Evolutionary conservation across 805 yeast genomes (phyloP), one percentile per base, ranked within the genome.

Genomic region (Scheffersomyces amazonensis): DNA sequence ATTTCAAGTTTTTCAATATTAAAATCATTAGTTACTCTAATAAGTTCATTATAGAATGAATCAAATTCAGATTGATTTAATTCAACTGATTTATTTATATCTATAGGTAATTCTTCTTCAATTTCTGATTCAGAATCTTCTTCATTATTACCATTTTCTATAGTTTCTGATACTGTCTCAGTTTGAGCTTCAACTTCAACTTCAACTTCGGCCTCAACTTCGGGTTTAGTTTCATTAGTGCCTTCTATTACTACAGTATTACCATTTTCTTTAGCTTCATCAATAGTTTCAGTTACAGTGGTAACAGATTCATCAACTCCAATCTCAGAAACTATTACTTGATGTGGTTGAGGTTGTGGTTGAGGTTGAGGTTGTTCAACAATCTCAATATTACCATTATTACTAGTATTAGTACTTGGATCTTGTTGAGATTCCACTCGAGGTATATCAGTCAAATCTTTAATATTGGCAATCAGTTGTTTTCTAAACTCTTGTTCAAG

Each of bases 61-160:
- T 36, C 39, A 21, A 53, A 31, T 7, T 6, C 30, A 27, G 6
- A 13, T 13, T 27, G 16, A 27, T 27, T 15, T 11, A 27, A 27
- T 4, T 13, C 12, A 8, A 27, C 5, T 12, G 16, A 4, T 5
- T 44, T 37, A 3, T 37, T 32, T 5, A 11, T 24, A 22, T 56
- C 58, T 11, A 83, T 31, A 3, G 44, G 42, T 12, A 53, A 23
- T 15, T 57, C 65, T 30, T 47, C 60, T 37, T 60, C 73, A 0
- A 56, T 54, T 46, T 68, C 75, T 0, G 73, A 60, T 32, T 61
- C 70, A 4, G 54, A 48, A n/a, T n/a, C n/a, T n/a, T n/a, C n/a
- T 20, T 47, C 54, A n/a, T 8, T n/a, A n/a, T 10, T 13, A 5
- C 12, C 28, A 24, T 9, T 13, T 8, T 9, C 12, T 9, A 24